Percentiles rank a stretch among this genome's conserved stretches.
Conservation (phyloP, 345 rosid species). For the Syzygium aromaticum region DNA sequence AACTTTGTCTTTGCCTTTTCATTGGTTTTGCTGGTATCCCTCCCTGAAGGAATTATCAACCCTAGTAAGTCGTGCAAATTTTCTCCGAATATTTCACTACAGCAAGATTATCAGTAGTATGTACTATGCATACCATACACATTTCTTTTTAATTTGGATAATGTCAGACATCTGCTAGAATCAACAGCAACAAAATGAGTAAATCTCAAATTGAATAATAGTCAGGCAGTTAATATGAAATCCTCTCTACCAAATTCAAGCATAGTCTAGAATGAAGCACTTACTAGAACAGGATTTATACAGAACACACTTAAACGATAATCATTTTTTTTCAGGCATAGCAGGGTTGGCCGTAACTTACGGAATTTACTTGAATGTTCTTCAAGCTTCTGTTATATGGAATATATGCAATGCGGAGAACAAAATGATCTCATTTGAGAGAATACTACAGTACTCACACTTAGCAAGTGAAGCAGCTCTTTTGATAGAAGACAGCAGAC, state of each 20-base stretch:
- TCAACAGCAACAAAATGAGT: background rate
- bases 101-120: background rate
- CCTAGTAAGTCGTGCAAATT: conserved; percentile 56
- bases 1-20: conserved; percentile 90
- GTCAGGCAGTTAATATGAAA: background rate
- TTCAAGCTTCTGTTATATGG: conserved; percentile 87
- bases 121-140: background rate
- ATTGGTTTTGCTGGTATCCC: conserved; percentile 69
- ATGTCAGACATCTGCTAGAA: background rate
- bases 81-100: background rate
- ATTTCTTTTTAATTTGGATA: background rate
- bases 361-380: conserved; percentile 76
- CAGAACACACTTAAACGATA: background rate
- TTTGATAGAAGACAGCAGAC: conserved; percentile 47
- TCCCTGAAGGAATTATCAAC: conserved; percentile 87
- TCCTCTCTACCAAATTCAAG: background rate
- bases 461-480: conserved; percentile 70
- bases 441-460: conserved; percentile 80
- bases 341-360: conserved; percentile 94
- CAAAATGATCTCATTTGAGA: conserved; percentile 88
- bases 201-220: background rate
- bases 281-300: background rate
- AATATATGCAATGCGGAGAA: conserved; percentile 86
- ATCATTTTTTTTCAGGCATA: conserved; percentile 43
- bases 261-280: background rate